phyloP scores from a whole-genome alignment of 2,329 filamentous ascomycete species.

The Coniochaeta prunicola region DNA sequence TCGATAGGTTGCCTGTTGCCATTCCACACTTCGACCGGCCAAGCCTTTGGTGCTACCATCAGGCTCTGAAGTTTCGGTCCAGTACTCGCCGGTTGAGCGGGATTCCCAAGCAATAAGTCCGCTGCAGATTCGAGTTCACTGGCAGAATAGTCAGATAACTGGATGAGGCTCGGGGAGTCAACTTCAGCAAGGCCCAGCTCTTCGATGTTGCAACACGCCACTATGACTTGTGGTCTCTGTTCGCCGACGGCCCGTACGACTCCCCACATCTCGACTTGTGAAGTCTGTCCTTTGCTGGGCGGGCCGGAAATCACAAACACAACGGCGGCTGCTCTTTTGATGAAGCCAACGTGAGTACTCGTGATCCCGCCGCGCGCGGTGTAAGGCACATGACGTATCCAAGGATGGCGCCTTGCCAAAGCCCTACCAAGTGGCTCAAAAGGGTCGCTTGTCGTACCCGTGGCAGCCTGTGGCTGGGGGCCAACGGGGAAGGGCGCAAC shows the following conservation, averaged over 20 bases:
- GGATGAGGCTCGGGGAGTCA: conserved; percentile 44
- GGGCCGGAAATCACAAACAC: conserved; percentile 53
- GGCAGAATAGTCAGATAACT: conserved; percentile 39
- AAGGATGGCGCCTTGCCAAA: conserved; percentile 50
- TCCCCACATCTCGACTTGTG: conserved; percentile 45
- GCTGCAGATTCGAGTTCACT: conserved; percentile 42
- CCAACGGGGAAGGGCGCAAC: conserved; percentile 30
- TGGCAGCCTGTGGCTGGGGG: conserved; percentile 28
- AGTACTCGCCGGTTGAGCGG: conserved; percentile 5
- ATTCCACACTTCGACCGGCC: conserved; percentile 35
- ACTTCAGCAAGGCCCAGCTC: conserved; percentile 29
- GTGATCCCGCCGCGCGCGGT: conserved; percentile 57
- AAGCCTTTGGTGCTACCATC: conserved; percentile 25
- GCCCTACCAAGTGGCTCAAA: conserved; percentile 65
- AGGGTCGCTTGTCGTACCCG: conserved; percentile 42
- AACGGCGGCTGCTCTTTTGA: conserved; percentile 51
- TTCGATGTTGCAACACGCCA: conserved; percentile 41
- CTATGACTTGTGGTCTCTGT: conserved; percentile 40
- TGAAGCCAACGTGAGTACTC: conserved; percentile 53
- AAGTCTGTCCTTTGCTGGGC: conserved; percentile 35
- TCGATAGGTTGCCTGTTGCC: conserved; percentile 29
- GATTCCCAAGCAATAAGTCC: conserved; percentile 41
- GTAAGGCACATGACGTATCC: conserved; percentile 67
- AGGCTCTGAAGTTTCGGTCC: conserved; percentile 20
- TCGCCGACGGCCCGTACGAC: conserved; percentile 35